Conservation (phyloP, 2,329 filamentous ascomycete species). For the Tolypocladium sp. region DNA sequence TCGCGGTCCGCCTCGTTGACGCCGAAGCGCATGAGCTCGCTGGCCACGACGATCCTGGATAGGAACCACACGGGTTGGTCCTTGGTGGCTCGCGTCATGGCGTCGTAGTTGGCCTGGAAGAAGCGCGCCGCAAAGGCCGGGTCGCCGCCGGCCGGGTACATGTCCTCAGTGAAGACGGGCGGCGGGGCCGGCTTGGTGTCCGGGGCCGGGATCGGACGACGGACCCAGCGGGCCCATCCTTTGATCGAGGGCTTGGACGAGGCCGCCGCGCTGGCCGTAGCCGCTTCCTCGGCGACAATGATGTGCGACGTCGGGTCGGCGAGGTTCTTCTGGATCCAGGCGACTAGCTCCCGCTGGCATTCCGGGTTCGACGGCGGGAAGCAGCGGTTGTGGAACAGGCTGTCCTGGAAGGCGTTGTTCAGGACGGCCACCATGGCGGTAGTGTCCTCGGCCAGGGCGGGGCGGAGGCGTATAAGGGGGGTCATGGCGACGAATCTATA, state of each 20-base stretch:
- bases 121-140: constrained; percentile 27
- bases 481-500: not conserved
- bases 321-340: constrained; percentile 13
- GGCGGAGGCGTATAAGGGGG: constrained; percentile 18
- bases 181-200: constrained; percentile 2
- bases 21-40: constrained; percentile 21
- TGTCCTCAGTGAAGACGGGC: constrained; percentile 11
- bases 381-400: constrained; percentile 20
- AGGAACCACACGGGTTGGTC: constrained; percentile 21
- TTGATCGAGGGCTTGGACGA: constrained; percentile 11
- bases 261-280: too few relatives aligned
- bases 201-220: constrained; percentile 10
- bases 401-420: constrained; percentile 18
- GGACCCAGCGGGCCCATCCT: constrained; percentile 26
- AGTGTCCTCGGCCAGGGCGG: constrained; percentile 24
- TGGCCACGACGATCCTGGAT: constrained; percentile 20
- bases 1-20: constrained; percentile 18
- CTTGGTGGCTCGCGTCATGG: constrained; percentile 13
- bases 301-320: constrained; percentile 19
- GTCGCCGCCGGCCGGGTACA: constrained; percentile 15
- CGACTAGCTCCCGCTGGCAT: constrained; percentile 9
- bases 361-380: constrained; percentile 15
- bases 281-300: constrained; percentile 18
- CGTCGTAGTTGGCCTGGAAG: constrained; percentile 24
- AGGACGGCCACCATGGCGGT: constrained; percentile 18